phyloP scores from a whole-genome alignment of 1,284 basidiomycete species.

The Wolfiporia cocos region DNA sequence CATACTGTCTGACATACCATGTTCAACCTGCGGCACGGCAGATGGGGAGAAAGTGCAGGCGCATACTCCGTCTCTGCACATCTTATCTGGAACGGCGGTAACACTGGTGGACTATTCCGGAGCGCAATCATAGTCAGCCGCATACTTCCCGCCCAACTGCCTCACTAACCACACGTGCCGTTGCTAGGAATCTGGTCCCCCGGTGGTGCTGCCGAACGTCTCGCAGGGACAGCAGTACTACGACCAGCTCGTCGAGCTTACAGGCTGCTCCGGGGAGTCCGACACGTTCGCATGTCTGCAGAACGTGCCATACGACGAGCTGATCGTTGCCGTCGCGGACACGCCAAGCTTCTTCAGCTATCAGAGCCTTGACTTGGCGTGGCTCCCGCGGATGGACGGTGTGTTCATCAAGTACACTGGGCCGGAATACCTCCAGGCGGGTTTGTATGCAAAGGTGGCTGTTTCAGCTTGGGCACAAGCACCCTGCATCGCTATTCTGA shows the following conservation, averaged over 20 bases:
- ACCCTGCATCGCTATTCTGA: neutral
- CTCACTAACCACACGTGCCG: neutral
- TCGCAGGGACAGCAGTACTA: constrained; percentile 26
- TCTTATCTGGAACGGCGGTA: constrained; percentile 19
- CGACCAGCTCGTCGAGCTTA: constrained; percentile 37
- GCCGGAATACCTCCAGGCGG: neutral
- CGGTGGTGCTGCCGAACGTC: constrained; percentile 21
- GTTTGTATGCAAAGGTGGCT: constrained; percentile 4
- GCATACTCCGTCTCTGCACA: constrained; percentile 25
- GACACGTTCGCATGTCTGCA: constrained; percentile 47
- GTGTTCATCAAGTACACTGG: constrained; percentile 15
- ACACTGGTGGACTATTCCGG: constrained; percentile 22
- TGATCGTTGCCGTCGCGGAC: constrained; percentile 2
- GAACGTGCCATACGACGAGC: constrained; percentile 30
- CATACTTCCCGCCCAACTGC: neutral
- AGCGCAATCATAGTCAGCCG: constrained; percentile 20
- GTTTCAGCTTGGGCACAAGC: neutral
- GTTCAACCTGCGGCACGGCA: constrained; percentile 1
- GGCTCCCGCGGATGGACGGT: constrained; percentile 30
- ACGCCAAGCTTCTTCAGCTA: constrained; percentile 5
- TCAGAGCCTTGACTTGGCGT: constrained; percentile 19
- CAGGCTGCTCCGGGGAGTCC: constrained; percentile 33
- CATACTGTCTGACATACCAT: neutral
- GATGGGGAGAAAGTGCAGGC: constrained; percentile 35
- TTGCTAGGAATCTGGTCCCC: constrained; percentile 23